Base-by-base conservation (phyloP, 2,329 filamentous ascomycete species). In the Monilinia aucupariae region DNA sequence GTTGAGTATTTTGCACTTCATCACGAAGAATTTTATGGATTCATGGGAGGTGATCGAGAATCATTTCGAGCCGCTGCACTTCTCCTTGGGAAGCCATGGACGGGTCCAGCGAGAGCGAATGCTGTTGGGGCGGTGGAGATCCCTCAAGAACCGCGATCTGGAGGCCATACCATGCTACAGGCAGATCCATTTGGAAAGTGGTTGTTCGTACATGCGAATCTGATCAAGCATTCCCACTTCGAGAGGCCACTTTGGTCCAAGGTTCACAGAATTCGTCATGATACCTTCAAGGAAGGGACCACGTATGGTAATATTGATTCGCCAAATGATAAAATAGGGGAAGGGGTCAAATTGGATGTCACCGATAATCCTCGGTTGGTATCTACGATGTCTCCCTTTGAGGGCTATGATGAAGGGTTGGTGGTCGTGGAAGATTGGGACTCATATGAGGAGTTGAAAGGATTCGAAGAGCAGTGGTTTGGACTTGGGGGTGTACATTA, bases 161-260 rank as follows among this genome's bases (percentile, higher is more conserved):
- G 67, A 27, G 67, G 67, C n/a, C 67, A 68, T 58, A 67, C 67
- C 0, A 67, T 68, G 66, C 60, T 68, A 12, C 67, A 68, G 22
- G 63, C 66, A 43, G 66, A 67, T 20, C 61, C 59, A 20, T 62
- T 64, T 17, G 67, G 67, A 30, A 62, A 58, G 34, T 67, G 66
- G 66, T 52, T 65, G 62, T 68, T 68, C 48, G 66, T 68, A n/a
- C 67, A 68, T 63, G 67, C 66, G 41, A 68, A 68, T 63, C 25
- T 68, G 61, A 65, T 68, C 4, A 68, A 68, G 39, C 65, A 68
- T 64, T 55, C 54, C 5, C 17, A 49, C 5, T 68, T 68, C 15
- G 1, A 13, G 0, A 53, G 49, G 17, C 67, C 67, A 6, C 51
- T 68, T 13, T 68, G 67, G 67, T 30, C 60, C n/a, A 45, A 59